A percentile compares a stretch with the other conserved stretches of the same genome.
Conservation (phyloP, 1,284 basidiomycete species). For the Neonothopanus nambi region DNA sequence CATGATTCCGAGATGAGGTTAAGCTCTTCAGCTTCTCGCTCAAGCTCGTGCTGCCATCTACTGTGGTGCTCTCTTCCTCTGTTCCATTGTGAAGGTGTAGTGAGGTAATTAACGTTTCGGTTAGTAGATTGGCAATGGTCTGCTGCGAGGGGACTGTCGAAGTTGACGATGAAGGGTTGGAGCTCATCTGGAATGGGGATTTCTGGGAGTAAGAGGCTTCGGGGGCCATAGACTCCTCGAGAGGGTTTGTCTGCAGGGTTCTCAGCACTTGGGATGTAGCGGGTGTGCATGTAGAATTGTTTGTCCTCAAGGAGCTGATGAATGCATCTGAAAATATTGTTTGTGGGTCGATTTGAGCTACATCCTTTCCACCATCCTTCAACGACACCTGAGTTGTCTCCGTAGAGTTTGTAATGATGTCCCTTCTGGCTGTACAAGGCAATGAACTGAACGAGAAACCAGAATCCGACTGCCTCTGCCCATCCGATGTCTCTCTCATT, state of each 20-base stretch:
- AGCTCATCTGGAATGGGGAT: constrained; percentile 22
- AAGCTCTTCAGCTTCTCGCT: not conserved
- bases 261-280: not conserved
- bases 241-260: constrained; percentile 2
- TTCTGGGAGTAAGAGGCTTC: constrained; percentile 4
- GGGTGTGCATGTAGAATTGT: not conserved
- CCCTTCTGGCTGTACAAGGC: not conserved
- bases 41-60: not conserved
- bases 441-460: constrained; percentile 32
- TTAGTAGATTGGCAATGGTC: not conserved
- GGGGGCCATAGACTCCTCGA: not conserved
- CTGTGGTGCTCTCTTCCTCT: not conserved
- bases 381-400: constrained; percentile 40
- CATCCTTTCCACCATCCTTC: constrained; percentile 38
- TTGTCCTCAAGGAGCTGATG: constrained; percentile 11
- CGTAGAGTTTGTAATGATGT: constrained; percentile 26
- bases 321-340: constrained; percentile 25
- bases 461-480: constrained; percentile 38
- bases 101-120: not conserved
- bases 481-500: constrained; percentile 35
- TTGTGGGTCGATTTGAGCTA: constrained; percentile 31
- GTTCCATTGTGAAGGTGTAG: not conserved
- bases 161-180: constrained; percentile 2
- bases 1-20: not conserved
- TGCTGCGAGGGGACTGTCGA: not conserved